Conservation (phyloP, 805 yeast genomes). For the Suhomyces canberraensis region DNA sequence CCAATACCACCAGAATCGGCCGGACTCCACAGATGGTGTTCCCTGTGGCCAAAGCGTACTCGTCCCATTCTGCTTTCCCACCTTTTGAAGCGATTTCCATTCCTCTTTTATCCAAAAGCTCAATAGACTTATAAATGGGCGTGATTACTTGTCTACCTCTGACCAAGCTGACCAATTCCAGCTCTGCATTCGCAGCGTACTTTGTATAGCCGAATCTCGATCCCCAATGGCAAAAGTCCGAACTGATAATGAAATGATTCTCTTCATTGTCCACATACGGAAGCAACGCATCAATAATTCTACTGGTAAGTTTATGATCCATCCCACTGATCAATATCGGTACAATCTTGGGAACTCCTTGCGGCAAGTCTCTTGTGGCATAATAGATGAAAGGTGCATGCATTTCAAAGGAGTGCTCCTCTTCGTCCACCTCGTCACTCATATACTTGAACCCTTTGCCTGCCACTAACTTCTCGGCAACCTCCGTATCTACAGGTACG, state of each 20-base stretch:
- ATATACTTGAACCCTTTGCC: slow-evolving; percentile 49
- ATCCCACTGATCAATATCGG: slow-evolving; percentile 80
- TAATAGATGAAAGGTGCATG: slow-evolving; percentile 75
- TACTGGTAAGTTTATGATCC: slow-evolving; percentile 40
- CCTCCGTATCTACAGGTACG: slow-evolving; percentile 59
- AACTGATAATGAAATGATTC: slow-evolving; percentile 73
- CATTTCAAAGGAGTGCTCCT: slow-evolving; percentile 94
- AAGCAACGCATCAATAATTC: slow-evolving; percentile 46
- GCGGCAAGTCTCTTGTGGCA: slow-evolving; percentile 33
- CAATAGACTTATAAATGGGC: slow-evolving; percentile 70
- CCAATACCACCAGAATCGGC: slow-evolving; percentile 67
- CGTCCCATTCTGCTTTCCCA: slow-evolving; percentile 55
- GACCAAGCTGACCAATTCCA: not conserved
- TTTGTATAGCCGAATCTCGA: slow-evolving; percentile 42
- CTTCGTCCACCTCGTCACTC: slow-evolving; percentile 62
- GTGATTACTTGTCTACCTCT: not conserved
- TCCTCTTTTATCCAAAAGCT: slow-evolving; percentile 64
- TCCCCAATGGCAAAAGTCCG: slow-evolving; percentile 96
- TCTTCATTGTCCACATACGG: slow-evolving; percentile 53
- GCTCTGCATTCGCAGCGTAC: slow-evolving; percentile 16
- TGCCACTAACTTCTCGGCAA: slow-evolving; percentile 32
- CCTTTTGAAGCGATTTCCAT: slow-evolving; percentile 62
- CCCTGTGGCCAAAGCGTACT: slow-evolving; percentile 66
- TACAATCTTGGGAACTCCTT: slow-evolving; percentile 49
- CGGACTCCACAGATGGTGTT: slow-evolving; percentile 93